A percentile compares a stretch with the other conserved stretches of the same genome.
These are phyloP conservation scores for Prinsepia uniflora DNA, from an alignment of 306 rosid genomes.

Conservation along the genomic window DNA sequence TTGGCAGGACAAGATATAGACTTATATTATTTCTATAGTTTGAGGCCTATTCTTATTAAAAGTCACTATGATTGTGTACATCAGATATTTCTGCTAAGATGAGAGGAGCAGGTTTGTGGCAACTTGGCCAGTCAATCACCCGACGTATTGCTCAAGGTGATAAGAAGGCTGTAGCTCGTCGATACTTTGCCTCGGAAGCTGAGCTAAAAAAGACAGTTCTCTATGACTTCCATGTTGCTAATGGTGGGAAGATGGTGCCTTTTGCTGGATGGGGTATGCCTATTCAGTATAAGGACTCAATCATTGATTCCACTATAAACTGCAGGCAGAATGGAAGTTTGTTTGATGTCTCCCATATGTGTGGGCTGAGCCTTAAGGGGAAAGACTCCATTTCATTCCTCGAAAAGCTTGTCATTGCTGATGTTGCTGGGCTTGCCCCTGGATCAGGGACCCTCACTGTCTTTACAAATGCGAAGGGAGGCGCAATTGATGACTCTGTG, in stretches of 20 bases:
- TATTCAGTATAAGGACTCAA: constrained; percentile 91
- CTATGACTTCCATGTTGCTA: constrained; percentile 73
- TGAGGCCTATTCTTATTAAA: neutral
- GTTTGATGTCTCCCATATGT: constrained; percentile 90
- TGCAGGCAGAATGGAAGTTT: constrained; percentile 79
- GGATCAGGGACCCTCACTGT: constrained; percentile 85
- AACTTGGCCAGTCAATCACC: constrained; percentile 70
- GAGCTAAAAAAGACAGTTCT: constrained; percentile 84
- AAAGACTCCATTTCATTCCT: constrained; percentile 67
- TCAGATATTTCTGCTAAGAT: constrained; percentile 9
- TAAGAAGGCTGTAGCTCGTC: constrained; percentile 69
- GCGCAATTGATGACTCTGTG: constrained; percentile 90
- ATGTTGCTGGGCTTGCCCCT: constrained; percentile 70
- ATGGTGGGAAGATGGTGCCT: constrained; percentile 97
- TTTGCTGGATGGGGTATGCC: constrained; percentile 99
- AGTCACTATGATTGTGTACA: neutral
- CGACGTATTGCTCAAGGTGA: constrained; percentile 74
- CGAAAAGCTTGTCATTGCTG: constrained; percentile 85
- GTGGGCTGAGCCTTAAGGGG: constrained; percentile 91
- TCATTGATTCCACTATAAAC: constrained; percentile 85
- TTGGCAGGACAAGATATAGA: neutral
- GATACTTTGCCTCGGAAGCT: constrained; percentile 62
- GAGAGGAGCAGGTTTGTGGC: constrained; percentile 22
- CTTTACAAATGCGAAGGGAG: constrained; percentile 92
- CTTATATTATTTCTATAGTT: neutral